Percentiles rank a stretch among this genome's conserved stretches.
phyloP scores from a whole-genome alignment of 1,139 yeast genomes.

The Saccharomyces hybrid region DNA sequence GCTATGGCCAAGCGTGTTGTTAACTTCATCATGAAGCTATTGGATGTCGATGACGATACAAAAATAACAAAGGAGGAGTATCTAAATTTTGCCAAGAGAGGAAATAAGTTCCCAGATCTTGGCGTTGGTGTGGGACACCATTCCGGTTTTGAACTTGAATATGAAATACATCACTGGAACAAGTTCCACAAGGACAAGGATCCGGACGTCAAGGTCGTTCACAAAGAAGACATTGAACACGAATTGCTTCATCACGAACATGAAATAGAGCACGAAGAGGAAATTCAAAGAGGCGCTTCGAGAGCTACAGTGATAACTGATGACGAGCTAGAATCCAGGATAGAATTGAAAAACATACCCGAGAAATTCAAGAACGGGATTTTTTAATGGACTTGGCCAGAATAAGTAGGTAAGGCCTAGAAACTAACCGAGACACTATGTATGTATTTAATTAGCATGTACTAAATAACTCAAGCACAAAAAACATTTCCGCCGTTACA shows the following conservation, averaged over 20 bases:
- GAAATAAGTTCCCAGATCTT: conserved; percentile 80
- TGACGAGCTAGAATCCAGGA: conserved; percentile 35
- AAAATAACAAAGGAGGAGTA: conserved; percentile 63
- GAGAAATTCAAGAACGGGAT: conserved; percentile 31
- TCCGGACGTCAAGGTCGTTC: conserved; percentile 73
- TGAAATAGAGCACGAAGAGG: conserved; percentile 68
- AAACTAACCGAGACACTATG: neutral
- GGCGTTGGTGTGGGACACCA: conserved; percentile 97
- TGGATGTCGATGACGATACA: conserved; percentile 66
- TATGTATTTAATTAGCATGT: neutral
- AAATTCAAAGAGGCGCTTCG: conserved; percentile 38
- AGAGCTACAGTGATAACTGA: conserved; percentile 37
- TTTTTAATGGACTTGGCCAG: conserved; percentile 9
- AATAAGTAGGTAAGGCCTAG: neutral
- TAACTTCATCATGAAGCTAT: conserved; percentile 44
- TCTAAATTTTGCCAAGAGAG: conserved; percentile 50
- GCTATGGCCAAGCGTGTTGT: conserved; percentile 54
- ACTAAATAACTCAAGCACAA: neutral
- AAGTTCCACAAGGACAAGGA: conserved; percentile 73
- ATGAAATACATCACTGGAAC: conserved; percentile 92
- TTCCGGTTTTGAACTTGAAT: conserved; percentile 86
- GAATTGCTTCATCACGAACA: conserved; percentile 83
- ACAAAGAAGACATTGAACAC: conserved; percentile 84
- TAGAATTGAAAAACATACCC: conserved; percentile 33
- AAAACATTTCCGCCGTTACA: neutral